phyloP scores from a whole-genome alignment of 2,329 filamentous ascomycete genomes.

The Leptographium flavum region DNA sequence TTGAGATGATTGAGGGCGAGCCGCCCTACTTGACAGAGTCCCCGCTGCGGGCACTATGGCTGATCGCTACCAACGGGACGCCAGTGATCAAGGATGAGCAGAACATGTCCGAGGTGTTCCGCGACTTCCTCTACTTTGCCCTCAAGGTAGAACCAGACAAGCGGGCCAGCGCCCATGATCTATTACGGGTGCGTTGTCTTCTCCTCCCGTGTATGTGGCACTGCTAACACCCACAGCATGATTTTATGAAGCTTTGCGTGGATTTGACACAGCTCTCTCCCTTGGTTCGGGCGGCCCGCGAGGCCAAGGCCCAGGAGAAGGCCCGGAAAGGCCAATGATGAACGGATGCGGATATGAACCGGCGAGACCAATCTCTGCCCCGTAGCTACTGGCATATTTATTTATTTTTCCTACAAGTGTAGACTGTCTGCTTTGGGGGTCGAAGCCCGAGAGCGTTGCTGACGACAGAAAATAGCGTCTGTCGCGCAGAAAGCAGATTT shows the following conservation, averaged over 20 bases:
- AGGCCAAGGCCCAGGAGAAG: constrained; percentile 76
- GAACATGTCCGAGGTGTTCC: constrained; percentile 65
- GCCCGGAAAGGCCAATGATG: constrained; percentile 45
- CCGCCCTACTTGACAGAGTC: constrained; percentile 94
- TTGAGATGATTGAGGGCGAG: constrained; percentile 99
- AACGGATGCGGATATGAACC: background rate
- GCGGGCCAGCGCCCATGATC: constrained; percentile 84
- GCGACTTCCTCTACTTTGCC: constrained; percentile 83
- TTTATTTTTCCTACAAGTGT: background rate
- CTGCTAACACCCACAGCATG: constrained; percentile 38
- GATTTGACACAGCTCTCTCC: constrained; percentile 68
- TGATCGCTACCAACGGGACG: constrained; percentile 95
- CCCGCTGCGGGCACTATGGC: constrained; percentile 78
- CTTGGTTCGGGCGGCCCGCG: constrained; percentile 71
- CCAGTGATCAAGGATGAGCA: constrained; percentile 90
- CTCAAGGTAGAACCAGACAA: constrained; percentile 96
- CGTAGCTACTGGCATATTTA: background rate
- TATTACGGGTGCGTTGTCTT: constrained; percentile 58
- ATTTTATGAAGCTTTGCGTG: constrained; percentile 66
- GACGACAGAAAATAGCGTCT: no score
- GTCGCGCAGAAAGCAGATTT: no score
- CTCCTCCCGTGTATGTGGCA: background rate
- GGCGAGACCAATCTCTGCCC: background rate
- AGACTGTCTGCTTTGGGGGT: no score
- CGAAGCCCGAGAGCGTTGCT: no score